Percentiles rank a stretch among this genome's conserved stretches.
phyloP scores from a whole-genome alignment of 805 yeast species.

The Schwanniomyces vanrijiae region DNA sequence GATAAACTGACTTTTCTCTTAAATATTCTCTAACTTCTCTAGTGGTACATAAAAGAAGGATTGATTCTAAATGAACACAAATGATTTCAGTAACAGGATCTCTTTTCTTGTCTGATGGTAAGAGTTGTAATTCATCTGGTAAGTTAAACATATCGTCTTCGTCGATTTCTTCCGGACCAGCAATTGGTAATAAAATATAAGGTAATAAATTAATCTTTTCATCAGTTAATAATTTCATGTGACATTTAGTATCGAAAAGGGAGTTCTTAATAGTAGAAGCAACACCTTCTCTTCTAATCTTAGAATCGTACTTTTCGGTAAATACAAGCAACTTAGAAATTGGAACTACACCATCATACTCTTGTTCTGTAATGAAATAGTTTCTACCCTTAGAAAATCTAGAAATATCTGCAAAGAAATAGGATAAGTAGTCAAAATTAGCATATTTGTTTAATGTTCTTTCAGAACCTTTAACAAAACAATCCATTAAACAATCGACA shows the following conservation, averaged over 20 bases:
- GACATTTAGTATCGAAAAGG: constrained; percentile 74
- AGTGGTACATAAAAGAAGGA: constrained; percentile 78
- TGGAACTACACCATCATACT: constrained; percentile 75
- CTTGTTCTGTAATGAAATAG: constrained; percentile 72
- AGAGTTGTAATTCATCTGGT: constrained; percentile 83
- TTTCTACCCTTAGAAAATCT: constrained; percentile 72
- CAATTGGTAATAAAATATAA: constrained; percentile 76
- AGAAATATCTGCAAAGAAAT: constrained; percentile 87
- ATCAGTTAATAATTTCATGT: constrained; percentile 57
- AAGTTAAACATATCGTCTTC: constrained; percentile 83
- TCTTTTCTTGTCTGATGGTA: constrained; percentile 71
- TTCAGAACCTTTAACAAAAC: constrained; percentile 83
- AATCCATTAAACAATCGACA: constrained; percentile 82
- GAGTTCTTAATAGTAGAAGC: constrained; percentile 91
- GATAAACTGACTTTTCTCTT: constrained; percentile 81
- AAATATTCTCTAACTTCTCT: constrained; percentile 69
- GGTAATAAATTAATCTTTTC: constrained; percentile 74
- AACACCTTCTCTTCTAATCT: constrained; percentile 85
- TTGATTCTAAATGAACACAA: constrained; percentile 73
- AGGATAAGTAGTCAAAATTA: constrained; percentile 77
- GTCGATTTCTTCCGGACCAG: constrained; percentile 72
- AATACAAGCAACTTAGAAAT: constrained; percentile 78
- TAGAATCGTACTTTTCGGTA: constrained; percentile 76
- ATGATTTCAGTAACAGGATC: constrained; percentile 71
- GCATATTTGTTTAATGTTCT: constrained; percentile 70